Percentiles rank a stretch among this genome's conserved stretches.
Conservation (phyloP, 352 stramenopile genomes). For the Globisporangium ultimum region DNA sequence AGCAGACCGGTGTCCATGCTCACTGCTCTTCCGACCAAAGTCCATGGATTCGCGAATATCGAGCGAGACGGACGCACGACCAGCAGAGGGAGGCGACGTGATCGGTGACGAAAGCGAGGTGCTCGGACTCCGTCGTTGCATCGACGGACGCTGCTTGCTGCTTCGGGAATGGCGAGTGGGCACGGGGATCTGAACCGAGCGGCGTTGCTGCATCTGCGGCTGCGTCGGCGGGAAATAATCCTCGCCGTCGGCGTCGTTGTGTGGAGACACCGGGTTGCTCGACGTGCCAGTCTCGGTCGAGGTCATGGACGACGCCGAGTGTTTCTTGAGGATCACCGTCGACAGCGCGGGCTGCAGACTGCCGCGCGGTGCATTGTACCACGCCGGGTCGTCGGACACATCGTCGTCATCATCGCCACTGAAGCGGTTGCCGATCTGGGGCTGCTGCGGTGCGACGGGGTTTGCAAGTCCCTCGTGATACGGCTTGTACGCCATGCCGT, state of each 20-base stretch:
- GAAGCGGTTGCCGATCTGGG: conserved; percentile 13
- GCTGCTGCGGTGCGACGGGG: too few relatives aligned
- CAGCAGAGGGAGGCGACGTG: conserved; percentile 12
- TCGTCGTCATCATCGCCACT: conserved; percentile 47
- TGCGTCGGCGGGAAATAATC: conserved; percentile 25
- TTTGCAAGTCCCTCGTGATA: conserved; percentile 50
- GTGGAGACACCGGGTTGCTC: conserved; percentile 11
- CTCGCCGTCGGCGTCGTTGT: conserved; percentile 16
- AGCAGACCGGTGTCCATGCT: too few relatives aligned
- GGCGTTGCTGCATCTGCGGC: conserved; percentile 10
- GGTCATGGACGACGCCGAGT: conserved; percentile 30
- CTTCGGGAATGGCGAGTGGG: conserved; percentile 5
- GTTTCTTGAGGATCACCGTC: conserved; percentile 59
- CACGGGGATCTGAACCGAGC: conserved; percentile 11
- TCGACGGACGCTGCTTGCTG: conserved; percentile 29
- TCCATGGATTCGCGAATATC: conserved; percentile 15
- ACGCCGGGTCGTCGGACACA: conserved; percentile 60
- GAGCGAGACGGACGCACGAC: conserved; percentile 12
- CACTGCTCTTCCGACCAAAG: neutral
- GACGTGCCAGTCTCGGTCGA: conserved; percentile 20
- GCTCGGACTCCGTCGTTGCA: conserved; percentile 23
- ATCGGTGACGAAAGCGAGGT: conserved; percentile 1
- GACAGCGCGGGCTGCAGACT: conserved; percentile 56
- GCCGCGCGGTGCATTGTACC: conserved; percentile 61
- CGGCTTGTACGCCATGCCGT: conserved; percentile 31